Evolutionary conservation across 306 rosid species (phyloP).

Genomic region (Vicia faba): DNA sequence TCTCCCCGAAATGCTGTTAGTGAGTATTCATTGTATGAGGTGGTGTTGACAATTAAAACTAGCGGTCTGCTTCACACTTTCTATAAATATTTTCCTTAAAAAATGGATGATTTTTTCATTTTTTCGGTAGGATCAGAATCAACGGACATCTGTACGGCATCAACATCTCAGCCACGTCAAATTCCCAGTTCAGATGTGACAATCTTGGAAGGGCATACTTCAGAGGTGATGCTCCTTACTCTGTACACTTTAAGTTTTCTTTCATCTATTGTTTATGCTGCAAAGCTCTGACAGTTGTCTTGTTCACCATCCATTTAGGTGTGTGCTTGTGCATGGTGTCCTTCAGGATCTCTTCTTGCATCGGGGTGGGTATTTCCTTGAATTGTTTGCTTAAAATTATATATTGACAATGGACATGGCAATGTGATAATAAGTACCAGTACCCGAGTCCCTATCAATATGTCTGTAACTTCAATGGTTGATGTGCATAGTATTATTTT

Average conservation of each 20-base stretch:
- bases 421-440: neutral
- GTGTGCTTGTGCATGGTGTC: conserved; percentile 98
- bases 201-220: conserved; percentile 91
- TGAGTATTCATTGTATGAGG: conserved; percentile 21
- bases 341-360: conserved; percentile 90
- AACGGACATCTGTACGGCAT: conserved; percentile 66
- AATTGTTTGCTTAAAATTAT: conserved; percentile 30
- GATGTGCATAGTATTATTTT: conserved; percentile 17
- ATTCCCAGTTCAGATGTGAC: conserved; percentile 79
- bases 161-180: conserved; percentile 65
- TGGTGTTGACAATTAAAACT: neutral
- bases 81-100: conserved; percentile 30
- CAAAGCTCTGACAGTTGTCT: conserved; percentile 26
- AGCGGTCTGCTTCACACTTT: conserved; percentile 7
- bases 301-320: conserved; percentile 62
- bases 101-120: conserved; percentile 20
- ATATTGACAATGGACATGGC: conserved; percentile 2
- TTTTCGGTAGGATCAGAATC: conserved; percentile 67
- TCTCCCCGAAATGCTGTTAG: conserved; percentile 4
- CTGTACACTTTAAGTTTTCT: conserved; percentile 3
- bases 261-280: conserved; percentile 24
- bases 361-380: conserved; percentile 69
- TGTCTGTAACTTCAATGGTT: conserved; percentile 2
- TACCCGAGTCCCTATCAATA: conserved; percentile 2
- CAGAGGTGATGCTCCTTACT: conserved; percentile 63